A percentile compares a stretch with the other conserved stretches of the same genome.
These are phyloP conservation scores for Exophiala mesophila DNA, from an alignment of 2,329 filamentous ascomycete genomes.

Conservation along the genomic window DNA sequence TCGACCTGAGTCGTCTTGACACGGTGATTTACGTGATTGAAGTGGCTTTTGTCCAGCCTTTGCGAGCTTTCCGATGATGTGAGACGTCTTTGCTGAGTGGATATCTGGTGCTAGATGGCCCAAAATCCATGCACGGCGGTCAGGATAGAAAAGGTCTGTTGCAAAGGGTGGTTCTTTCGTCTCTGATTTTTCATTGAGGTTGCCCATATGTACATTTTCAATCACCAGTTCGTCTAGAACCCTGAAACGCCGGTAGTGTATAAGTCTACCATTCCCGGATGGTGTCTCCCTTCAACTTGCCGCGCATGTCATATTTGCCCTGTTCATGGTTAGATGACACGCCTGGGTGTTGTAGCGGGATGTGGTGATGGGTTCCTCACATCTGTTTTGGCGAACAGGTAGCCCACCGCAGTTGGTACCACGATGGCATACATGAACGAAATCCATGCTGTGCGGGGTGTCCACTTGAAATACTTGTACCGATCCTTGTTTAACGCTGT, in stretches of 20 bases:
- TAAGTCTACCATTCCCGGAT: conserved; percentile 65
- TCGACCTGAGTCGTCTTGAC: too few species aligned
- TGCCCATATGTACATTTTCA: conserved; percentile 16
- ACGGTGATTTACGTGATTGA: too few species aligned
- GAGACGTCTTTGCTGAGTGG: too few species aligned
- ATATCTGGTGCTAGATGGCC: too few species aligned
- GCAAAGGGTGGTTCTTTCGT: not conserved
- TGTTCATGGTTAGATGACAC: conserved; percentile 37
- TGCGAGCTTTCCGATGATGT: too few species aligned
- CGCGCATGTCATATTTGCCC: conserved; percentile 82
- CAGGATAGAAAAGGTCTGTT: too few species aligned
- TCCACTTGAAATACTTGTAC: conserved; percentile 96
- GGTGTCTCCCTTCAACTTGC: conserved; percentile 83
- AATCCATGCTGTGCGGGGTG: conserved; percentile 71
- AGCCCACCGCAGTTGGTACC: conserved; percentile 66
- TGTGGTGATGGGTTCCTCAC: conserved; percentile 60
- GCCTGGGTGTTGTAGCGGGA: too few species aligned
- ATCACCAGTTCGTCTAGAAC: not conserved
- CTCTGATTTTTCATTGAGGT: not conserved
- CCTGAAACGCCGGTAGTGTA: not conserved
- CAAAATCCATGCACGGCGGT: too few species aligned
- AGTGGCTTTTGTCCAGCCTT: too few species aligned
- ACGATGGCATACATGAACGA: conserved; percentile 70
- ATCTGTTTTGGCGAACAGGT: conserved; percentile 73
- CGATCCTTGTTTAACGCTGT: conserved; percentile 64